These are phyloP conservation scores for Hyaloscypha finlandica DNA, from an alignment of 495 filamentous ascomycete genomes.

Conservation along the genomic window DNA sequence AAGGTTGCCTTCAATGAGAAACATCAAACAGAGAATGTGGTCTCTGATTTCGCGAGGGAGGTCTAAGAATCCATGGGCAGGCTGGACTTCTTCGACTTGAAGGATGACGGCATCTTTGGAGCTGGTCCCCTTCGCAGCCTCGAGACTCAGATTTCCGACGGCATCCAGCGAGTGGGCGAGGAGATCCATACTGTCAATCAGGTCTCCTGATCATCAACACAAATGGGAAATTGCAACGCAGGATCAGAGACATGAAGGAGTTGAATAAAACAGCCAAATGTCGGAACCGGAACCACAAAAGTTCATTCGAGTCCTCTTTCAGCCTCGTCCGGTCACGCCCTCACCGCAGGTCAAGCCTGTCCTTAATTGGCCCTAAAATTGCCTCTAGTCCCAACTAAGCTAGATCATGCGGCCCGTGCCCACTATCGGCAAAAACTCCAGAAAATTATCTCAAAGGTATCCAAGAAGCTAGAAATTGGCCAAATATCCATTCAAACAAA, in stretches of 20 bases:
- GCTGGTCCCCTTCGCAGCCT: background rate
- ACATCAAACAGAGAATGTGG: conserved; percentile 12
- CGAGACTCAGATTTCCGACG: conserved; percentile 1
- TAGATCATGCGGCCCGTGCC: background rate
- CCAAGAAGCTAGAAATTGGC: background rate
- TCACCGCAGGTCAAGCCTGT: background rate
- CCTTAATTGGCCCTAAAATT: background rate
- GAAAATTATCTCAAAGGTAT: conserved; percentile 17
- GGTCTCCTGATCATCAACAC: background rate
- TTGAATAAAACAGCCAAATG: background rate
- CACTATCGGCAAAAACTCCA: conserved; percentile 4
- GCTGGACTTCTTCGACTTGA: conserved; percentile 12
- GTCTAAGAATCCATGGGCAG: conserved; percentile 1
- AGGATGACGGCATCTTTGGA: conserved; percentile 5
- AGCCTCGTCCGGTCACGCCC: background rate
- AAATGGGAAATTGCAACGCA: background rate
- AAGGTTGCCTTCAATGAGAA: conserved; percentile 2
- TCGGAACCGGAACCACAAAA: background rate
- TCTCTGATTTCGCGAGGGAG: conserved; percentile 27
- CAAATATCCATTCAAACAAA: background rate
- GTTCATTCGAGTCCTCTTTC: background rate
- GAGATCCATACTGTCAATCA: background rate
- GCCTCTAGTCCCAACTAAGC: background rate
- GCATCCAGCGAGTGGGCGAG: background rate
- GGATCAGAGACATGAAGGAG: background rate